These are phyloP conservation scores for Apiotrichum domesticum DNA, from an alignment of 1,284 basidiomycete genomes.

Conservation along the genomic window DNA sequence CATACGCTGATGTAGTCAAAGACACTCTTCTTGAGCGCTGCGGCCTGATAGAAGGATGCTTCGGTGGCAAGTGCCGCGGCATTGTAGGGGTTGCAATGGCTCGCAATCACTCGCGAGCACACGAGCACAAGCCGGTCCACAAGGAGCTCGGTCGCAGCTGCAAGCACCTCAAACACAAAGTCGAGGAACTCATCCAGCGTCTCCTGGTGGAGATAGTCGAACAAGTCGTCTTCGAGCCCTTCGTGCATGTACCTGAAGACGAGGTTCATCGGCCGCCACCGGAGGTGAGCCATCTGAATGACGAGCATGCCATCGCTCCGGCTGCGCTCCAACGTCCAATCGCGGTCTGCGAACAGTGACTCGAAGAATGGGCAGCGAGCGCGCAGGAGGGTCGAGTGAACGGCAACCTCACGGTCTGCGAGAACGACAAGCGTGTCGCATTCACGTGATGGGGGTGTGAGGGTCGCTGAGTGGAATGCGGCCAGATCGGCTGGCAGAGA, in stretches of 20 bases:
- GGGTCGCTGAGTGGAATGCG: constrained; percentile 44
- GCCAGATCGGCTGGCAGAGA: constrained; percentile 41
- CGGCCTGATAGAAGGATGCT: constrained; percentile 71
- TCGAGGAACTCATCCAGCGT: constrained; percentile 74
- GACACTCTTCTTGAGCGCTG: constrained; percentile 63
- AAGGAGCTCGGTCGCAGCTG: constrained; percentile 84
- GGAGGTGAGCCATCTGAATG: constrained; percentile 67
- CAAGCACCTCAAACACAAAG: constrained; percentile 81
- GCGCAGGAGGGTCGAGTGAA: constrained; percentile 70
- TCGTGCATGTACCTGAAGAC: constrained; percentile 75
- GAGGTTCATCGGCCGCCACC: constrained; percentile 68
- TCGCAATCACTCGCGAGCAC: constrained; percentile 69
- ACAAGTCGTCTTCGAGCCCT: constrained; percentile 67
- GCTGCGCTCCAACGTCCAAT: constrained; percentile 68
- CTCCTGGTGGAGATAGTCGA: constrained; percentile 63
- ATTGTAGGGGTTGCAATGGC: constrained; percentile 67
- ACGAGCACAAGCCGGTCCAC: constrained; percentile 77
- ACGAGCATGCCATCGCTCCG: constrained; percentile 51
- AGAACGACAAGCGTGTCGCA: constrained; percentile 71
- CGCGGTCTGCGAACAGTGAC: constrained; percentile 74
- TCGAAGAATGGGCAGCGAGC: constrained; percentile 80
- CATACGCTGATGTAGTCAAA: constrained; percentile 78
- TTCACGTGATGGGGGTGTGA: constrained; percentile 20
- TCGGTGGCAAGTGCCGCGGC: constrained; percentile 76
- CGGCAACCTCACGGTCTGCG: constrained; percentile 61